Evolutionary conservation across 306 rosid species (phyloP).

Genomic region (Cucumis sativus): Cucumber_9930_V3 NC_026658.2:244501-245000

Average conservation of each 20-base stretch:
- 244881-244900: too few species aligned
- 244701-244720: not conserved
- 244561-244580: not conserved
- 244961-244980: too few species aligned
- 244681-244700: not conserved
- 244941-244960: too few species aligned
- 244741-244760: not conserved
- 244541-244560: conserved; percentile 7
- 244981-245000: too few species aligned
- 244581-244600: not conserved
- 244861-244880: too few species aligned
- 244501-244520: not conserved
- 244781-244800: too few species aligned
- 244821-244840: not conserved
- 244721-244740: not conserved
- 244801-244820: not conserved
- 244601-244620: too few species aligned
- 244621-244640: not conserved
- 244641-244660: not conserved
- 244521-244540: not conserved
- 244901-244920: too few species aligned
- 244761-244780: not conserved
- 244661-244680: not conserved
- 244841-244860: too few species aligned
- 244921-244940: too few species aligned